Conservation (phyloP, 495 filamentous ascomycete species). For the Gamarada debralockiae region DNA sequence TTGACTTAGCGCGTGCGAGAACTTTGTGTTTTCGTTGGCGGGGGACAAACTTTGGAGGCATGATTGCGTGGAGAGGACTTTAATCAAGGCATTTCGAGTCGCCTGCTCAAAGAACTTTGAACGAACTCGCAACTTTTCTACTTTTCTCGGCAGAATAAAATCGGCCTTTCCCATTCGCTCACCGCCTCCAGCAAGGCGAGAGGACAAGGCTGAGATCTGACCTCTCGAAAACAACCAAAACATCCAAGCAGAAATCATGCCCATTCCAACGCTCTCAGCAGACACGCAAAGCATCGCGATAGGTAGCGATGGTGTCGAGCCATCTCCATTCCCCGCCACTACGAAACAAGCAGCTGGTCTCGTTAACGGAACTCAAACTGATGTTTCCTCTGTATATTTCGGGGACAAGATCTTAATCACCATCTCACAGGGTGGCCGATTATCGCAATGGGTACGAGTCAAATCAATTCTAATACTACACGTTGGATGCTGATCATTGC, state of each 20-base stretch:
- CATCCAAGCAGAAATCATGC: neutral
- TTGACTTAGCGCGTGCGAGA: constrained; percentile 48
- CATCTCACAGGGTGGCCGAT: constrained; percentile 76
- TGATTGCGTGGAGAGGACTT: constrained; percentile 32
- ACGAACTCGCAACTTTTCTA: neutral
- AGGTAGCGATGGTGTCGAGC: constrained; percentile 4
- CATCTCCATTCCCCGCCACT: constrained; percentile 60
- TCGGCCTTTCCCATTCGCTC: neutral
- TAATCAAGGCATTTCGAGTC: neutral
- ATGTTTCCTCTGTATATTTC: constrained; percentile 68
- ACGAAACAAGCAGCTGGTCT: constrained; percentile 62
- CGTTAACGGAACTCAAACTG: constrained; percentile 66
- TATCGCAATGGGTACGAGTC: constrained; percentile 82
- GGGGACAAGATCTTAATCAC: constrained; percentile 92
- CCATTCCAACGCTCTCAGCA: constrained; percentile 7
- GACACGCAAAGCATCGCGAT: constrained; percentile 5
- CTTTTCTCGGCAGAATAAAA: constrained; percentile 1
- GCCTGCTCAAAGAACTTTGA: no score
- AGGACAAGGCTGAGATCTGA: constrained; percentile 7
- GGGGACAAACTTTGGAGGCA: constrained; percentile 70
- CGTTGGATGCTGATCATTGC: no score
- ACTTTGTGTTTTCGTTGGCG: constrained; percentile 77
- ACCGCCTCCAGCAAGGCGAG: constrained; percentile 4
- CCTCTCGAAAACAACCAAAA: neutral
- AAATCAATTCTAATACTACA: no score